Percentiles rank a stretch among this genome's conserved stretches.
phyloP scores from a whole-genome alignment of 192 early-diverging fungal genomes.

The Mortierella antarctica region DNA sequence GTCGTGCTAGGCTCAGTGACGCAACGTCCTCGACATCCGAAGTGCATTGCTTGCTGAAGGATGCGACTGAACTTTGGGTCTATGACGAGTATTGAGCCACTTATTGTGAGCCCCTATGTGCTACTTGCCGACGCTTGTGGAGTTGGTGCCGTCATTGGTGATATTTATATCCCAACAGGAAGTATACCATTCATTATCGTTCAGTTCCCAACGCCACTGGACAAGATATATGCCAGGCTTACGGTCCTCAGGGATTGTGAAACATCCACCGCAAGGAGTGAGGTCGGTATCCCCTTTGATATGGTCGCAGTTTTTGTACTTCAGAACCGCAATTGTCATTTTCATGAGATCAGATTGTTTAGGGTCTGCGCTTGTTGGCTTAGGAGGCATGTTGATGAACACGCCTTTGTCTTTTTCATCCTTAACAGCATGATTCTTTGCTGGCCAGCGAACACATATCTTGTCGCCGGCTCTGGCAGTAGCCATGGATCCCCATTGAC shows the following conservation, averaged over 20 bases:
- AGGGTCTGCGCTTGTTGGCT: constrained; percentile 8
- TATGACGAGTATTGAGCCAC: no score
- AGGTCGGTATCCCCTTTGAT: neutral
- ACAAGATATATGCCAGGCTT: constrained; percentile 19
- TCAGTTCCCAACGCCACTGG: constrained; percentile 48
- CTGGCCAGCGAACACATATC: constrained; percentile 47
- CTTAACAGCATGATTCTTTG: constrained; percentile 46
- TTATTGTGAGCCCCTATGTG: no score
- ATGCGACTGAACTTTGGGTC: no score
- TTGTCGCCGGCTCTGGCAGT: constrained; percentile 7
- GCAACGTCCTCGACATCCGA: no score
- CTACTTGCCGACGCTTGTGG: no score
- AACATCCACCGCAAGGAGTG: constrained; percentile 43
- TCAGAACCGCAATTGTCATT: constrained; percentile 28
- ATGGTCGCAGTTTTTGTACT: constrained; percentile 32
- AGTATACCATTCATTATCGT: constrained; percentile 30
- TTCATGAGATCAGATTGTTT: constrained; percentile 19
- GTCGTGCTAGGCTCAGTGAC: no score
- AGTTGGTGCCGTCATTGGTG: neutral
- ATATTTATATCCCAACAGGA: constrained; percentile 49
- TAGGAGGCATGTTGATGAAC: constrained; percentile 40
- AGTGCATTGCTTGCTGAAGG: no score
- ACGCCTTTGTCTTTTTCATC: constrained; percentile 14
- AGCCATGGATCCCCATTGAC: constrained; percentile 18
- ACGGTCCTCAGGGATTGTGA: constrained; percentile 12